A percentile compares a stretch with the other conserved stretches of the same genome.
These are phyloP conservation scores for Puccinia horiana DNA, from an alignment of 1,284 basidiomycete genomes.

Conservation along the genomic window DNA sequence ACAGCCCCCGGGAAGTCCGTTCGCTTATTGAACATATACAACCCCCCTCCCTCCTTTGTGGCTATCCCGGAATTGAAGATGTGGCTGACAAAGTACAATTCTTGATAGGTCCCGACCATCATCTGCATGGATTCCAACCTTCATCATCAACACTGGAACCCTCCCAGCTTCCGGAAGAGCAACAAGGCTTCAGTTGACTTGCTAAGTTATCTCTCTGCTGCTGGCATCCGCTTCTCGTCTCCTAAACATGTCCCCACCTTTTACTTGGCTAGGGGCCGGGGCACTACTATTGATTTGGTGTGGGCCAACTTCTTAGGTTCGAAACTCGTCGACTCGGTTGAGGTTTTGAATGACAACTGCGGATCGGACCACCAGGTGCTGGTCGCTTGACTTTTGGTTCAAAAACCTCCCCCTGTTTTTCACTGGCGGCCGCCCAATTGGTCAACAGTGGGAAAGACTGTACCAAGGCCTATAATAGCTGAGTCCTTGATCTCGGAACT, in stretches of 20 bases:
- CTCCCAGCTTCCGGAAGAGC: background rate
- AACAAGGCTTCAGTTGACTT: background rate
- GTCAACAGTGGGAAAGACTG: background rate
- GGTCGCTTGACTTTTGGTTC: background rate
- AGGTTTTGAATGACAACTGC: background rate
- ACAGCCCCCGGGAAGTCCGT: background rate
- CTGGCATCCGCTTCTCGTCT: background rate
- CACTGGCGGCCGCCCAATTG: background rate
- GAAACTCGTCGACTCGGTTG: background rate
- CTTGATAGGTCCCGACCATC: background rate
- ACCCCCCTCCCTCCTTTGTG: background rate
- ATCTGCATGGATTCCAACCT: conserved; percentile 2
- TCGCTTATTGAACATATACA: background rate
- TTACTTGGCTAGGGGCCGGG: background rate
- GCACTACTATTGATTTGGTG: background rate
- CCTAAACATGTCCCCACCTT: conserved; percentile 17
- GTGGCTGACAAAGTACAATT: background rate
- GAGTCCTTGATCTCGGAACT: background rate
- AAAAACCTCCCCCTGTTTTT: background rate
- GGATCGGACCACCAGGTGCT: background rate
- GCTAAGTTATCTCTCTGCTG: background rate
- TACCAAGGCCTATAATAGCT: too few species aligned
- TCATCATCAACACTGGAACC: conserved; percentile 15
- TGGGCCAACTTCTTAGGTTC: conserved; percentile 10
- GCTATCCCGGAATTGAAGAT: background rate